These are phyloP conservation scores for Dysphania ambrosioides DNA, from an alignment of 148 eudicot species.

Conservation along the genomic window DNA sequence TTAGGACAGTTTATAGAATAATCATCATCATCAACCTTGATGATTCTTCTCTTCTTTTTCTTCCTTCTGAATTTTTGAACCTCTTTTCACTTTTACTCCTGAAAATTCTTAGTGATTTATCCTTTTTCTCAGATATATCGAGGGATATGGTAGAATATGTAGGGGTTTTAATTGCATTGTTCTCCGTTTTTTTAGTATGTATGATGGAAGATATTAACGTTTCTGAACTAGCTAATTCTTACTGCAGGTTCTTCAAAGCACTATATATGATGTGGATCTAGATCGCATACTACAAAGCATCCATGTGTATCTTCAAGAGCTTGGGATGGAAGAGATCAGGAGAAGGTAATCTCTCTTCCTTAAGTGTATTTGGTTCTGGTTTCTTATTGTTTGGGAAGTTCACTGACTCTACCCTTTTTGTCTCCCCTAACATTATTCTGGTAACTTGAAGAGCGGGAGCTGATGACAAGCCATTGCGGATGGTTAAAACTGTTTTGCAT, in stretches of 20 bases:
- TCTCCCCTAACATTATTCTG: background rate
- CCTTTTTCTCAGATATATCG: background rate
- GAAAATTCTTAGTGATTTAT: no score
- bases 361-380: constrained; percentile 4
- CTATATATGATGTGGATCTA: constrained; percentile 88
- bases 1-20: no score
- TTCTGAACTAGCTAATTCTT: constrained; percentile 16
- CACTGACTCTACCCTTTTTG: background rate
- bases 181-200: background rate
- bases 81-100: no score
- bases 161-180: background rate
- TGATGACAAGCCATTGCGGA: constrained; percentile 96
- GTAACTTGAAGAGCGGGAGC: constrained; percentile 76
- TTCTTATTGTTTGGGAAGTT: background rate
- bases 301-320: constrained; percentile 89
- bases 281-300: constrained; percentile 94
- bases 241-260: constrained; percentile 88
- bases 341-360: constrained; percentile 53
- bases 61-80: no score
- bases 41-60: no score
- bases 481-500: constrained; percentile 97
- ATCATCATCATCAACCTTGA: no score
- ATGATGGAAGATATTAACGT: background rate
- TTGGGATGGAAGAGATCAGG: constrained; percentile 99
- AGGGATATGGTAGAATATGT: background rate